phyloP scores from a whole-genome alignment of 352 stramenopile genomes.

The Pythium scleroteichum region DNA sequence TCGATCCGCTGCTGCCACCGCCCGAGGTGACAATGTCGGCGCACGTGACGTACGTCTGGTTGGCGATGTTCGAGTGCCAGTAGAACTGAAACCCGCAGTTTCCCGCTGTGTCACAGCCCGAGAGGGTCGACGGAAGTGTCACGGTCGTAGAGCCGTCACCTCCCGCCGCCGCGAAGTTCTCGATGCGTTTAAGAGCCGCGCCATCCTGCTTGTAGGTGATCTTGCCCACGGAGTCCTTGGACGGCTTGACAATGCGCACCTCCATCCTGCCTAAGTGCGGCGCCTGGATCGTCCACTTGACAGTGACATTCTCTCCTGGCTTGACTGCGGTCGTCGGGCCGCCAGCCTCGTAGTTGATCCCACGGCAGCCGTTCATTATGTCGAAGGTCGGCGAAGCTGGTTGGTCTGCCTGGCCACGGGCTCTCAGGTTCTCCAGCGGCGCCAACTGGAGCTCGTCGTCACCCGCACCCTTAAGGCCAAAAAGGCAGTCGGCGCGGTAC shows the following conservation, averaged over 20 bases:
- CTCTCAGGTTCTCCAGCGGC: slow-evolving; percentile 50
- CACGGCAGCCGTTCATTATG: slow-evolving; percentile 64
- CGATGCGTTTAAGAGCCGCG: slow-evolving; percentile 37
- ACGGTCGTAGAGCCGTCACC: slow-evolving; percentile 32
- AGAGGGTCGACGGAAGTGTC: slow-evolving; percentile 47
- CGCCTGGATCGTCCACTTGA: slow-evolving; percentile 57
- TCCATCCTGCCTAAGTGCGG: slow-evolving; percentile 57
- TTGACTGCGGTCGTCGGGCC: slow-evolving; percentile 47
- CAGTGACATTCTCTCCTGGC: slow-evolving; percentile 37
- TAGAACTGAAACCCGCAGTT: slow-evolving; percentile 62
- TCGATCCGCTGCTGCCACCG: slow-evolving; percentile 8
- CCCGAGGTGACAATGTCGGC: slow-evolving; percentile 45
- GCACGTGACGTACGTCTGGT: slow-evolving; percentile 61
- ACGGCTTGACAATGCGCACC: slow-evolving; percentile 56
- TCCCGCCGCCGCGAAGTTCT: slow-evolving; percentile 41
- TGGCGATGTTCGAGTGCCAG: slow-evolving; percentile 58
- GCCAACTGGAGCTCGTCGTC: slow-evolving; percentile 51
- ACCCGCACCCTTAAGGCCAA: slow-evolving; percentile 40
- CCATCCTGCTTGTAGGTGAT: slow-evolving; percentile 47
- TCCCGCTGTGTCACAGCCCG: slow-evolving; percentile 39
- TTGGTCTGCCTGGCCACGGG: slow-evolving; percentile 46
- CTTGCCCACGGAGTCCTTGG: slow-evolving; percentile 35
- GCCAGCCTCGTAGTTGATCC: slow-evolving; percentile 45
- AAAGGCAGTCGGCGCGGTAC: slow-evolving; percentile 42
- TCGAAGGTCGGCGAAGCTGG: slow-evolving; percentile 48